Percentiles rank a stretch among this genome's conserved stretches.
Evolutionary conservation across 2,329 filamentous ascomycete genomes (phyloP).

Genomic region (Zymoseptoria brevis): DNA sequence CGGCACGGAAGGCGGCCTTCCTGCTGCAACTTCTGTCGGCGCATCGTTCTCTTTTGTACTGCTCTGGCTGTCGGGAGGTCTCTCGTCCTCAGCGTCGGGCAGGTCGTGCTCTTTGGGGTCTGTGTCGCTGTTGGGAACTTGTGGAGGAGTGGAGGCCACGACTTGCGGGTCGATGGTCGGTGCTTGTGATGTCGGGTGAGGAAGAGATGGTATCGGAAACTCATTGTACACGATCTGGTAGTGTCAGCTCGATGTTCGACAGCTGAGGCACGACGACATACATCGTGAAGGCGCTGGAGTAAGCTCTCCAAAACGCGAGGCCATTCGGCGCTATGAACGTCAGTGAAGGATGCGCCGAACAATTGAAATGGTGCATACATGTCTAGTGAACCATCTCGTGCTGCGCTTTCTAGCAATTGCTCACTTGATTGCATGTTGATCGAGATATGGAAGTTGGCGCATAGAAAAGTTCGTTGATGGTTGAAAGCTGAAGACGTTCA

Average conservation of each 20-base stretch:
- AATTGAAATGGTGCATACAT: constrained; percentile 35
- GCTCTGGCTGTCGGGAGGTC: constrained; percentile 39
- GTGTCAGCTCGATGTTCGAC: constrained; percentile 3
- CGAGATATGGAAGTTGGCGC: constrained; percentile 15
- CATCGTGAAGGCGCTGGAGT: constrained; percentile 60
- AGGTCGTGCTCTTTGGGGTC: constrained; percentile 16
- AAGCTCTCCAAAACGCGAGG: constrained; percentile 57
- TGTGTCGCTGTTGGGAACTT: constrained; percentile 28
- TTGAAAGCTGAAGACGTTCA: background rate
- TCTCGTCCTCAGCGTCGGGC: constrained; percentile 16
- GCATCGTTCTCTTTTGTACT: constrained; percentile 61
- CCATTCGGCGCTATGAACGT: constrained; percentile 56
- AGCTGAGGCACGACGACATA: constrained; percentile 27
- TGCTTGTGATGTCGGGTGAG: constrained; percentile 36
- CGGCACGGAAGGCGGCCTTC: constrained; percentile 28
- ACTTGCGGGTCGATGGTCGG: constrained; percentile 31
- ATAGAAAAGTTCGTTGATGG: constrained; percentile 1
- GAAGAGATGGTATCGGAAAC: constrained; percentile 62
- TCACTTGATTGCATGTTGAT: constrained; percentile 33
- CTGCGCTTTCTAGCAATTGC: constrained; percentile 47
- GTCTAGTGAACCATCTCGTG: constrained; percentile 51
- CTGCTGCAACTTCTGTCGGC: constrained; percentile 33
- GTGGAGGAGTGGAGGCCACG: constrained; percentile 25
- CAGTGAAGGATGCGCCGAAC: constrained; percentile 3
- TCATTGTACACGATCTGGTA: constrained; percentile 63